Evolutionary conservation across 192 early-diverging fungal genomes (phyloP).

Genomic region (Rhizoclosmatium globosum): DNA sequence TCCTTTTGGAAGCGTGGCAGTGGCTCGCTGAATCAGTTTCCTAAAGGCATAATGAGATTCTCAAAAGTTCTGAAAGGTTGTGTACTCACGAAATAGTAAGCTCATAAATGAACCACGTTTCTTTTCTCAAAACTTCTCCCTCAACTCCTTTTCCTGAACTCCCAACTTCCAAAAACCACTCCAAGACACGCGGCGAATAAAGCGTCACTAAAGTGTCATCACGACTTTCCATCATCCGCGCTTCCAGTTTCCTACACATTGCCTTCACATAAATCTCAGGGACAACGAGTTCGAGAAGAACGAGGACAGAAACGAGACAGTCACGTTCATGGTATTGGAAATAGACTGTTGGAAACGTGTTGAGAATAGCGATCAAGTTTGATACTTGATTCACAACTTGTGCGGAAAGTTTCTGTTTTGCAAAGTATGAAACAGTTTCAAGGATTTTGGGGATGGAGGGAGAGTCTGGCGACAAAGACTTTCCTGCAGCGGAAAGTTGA

Average conservation of each 20-base stretch:
- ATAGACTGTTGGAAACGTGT: constrained; percentile 17
- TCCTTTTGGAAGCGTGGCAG: constrained; percentile 16
- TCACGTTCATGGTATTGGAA: constrained; percentile 20
- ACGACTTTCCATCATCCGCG: constrained; percentile 32
- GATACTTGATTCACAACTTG: background rate
- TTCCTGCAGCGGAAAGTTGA: too few species aligned
- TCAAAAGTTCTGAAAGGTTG: background rate
- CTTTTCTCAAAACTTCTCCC: background rate
- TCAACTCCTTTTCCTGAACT: background rate
- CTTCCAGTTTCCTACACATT: constrained; percentile 11
- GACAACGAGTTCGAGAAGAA: constrained; percentile 19
- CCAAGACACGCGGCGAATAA: constrained; percentile 1
- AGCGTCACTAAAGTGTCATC: constrained; percentile 23
- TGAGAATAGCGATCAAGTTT: constrained; percentile 14
- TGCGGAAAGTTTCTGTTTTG: background rate
- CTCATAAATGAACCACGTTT: constrained; percentile 11
- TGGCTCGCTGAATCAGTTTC: constrained; percentile 13
- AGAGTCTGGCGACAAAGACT: background rate
- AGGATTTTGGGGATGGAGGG: background rate
- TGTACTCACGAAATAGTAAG: background rate
- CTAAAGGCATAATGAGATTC: background rate
- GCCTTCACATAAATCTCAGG: constrained; percentile 1
- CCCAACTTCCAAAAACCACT: background rate
- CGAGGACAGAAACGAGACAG: background rate
- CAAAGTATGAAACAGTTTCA: too few species aligned